A percentile compares a stretch with the other conserved stretches of the same genome.
These are phyloP conservation scores for Zizania palustris DNA, from an alignment of 202 grass and related monocot genomes.

Conservation along the genomic window DNA sequence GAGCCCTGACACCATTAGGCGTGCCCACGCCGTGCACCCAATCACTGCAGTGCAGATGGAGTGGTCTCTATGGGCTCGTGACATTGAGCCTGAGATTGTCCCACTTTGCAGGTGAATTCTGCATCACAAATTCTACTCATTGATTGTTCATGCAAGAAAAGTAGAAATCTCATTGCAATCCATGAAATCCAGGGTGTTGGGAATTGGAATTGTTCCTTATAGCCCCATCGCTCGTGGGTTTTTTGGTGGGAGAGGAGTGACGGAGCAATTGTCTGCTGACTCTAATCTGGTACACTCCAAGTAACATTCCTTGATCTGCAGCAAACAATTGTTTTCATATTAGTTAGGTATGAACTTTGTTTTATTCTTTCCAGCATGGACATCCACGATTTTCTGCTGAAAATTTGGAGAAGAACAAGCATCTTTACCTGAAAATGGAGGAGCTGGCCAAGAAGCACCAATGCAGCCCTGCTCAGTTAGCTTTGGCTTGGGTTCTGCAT, in stretches of 20 bases:
- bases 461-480: slow-evolving; percentile 71
- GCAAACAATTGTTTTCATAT: background rate
- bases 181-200: slow-evolving; percentile 53
- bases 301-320: background rate
- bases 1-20: slow-evolving; percentile 66
- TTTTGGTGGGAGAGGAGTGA: slow-evolving; percentile 67
- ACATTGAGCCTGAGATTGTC: slow-evolving; percentile 82
- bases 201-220: slow-evolving; percentile 74
- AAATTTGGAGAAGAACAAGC: slow-evolving; percentile 79
- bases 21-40: slow-evolving; percentile 68
- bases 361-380: slow-evolving; percentile 26
- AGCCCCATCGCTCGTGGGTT: slow-evolving; percentile 73
- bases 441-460: slow-evolving; percentile 56
- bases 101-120: slow-evolving; percentile 62
- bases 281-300: slow-evolving; percentile 37
- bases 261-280: slow-evolving; percentile 40
- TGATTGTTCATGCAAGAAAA: background rate
- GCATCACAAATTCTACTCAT: background rate
- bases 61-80: slow-evolving; percentile 82
- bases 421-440: slow-evolving; percentile 52
- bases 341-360: slow-evolving; percentile 6
- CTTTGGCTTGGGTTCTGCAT: slow-evolving; percentile 77
- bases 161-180: background rate
- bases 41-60: slow-evolving; percentile 82
- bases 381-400: slow-evolving; percentile 58